Percentiles rank a stretch among this genome's conserved stretches.
Conservation (phyloP, 2,329 filamentous ascomycete genomes). For the Fusarium sp. region DNA sequence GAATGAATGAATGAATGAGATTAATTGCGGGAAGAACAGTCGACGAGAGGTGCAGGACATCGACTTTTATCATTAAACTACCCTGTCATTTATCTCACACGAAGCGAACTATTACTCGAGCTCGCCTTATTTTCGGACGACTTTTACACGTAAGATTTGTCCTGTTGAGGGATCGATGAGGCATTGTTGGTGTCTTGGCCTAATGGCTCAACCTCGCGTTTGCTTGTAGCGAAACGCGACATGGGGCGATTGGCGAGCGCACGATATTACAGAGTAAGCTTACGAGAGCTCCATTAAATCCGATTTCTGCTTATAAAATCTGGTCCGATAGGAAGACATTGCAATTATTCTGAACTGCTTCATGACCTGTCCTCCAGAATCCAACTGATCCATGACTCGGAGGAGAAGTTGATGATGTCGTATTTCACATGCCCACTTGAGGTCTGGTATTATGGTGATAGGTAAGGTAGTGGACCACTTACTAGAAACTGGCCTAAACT, state of each 20-base stretch:
- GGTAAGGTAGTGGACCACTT: background rate
- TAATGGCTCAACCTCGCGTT: conserved; percentile 1
- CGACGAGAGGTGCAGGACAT: too few species aligned
- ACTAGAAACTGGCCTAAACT: background rate
- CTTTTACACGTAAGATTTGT: background rate
- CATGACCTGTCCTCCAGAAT: background rate
- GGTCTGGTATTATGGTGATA: too few species aligned
- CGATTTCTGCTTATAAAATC: background rate
- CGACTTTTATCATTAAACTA: background rate
- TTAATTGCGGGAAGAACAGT: background rate
- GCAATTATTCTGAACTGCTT: background rate
- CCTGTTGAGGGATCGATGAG: background rate
- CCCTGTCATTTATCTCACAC: background rate
- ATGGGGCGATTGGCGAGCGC: background rate
- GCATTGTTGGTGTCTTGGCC: background rate
- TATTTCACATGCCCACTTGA: background rate
- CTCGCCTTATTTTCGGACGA: background rate
- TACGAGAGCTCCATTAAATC: background rate
- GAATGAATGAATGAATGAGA: too few species aligned
- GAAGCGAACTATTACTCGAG: background rate
- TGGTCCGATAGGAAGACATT: background rate
- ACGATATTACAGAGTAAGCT: background rate
- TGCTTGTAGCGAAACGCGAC: background rate
- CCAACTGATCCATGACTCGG: too few species aligned
- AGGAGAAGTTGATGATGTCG: background rate